Base-by-base conservation (phyloP, 495 filamentous ascomycete species). In the Cetradonia linearis region DNA sequence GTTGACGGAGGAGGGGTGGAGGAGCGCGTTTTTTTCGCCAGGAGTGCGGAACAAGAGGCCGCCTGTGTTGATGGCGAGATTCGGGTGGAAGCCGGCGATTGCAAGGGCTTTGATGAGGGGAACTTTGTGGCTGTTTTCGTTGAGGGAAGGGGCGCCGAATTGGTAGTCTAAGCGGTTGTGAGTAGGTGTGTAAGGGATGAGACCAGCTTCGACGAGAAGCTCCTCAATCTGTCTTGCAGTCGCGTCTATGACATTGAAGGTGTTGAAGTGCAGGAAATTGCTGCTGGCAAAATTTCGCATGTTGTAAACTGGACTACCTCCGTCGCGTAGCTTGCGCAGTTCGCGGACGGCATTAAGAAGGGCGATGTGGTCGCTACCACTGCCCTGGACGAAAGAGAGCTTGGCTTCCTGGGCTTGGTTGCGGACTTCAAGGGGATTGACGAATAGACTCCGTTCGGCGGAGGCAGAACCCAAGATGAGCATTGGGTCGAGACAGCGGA, bases 401-500 rank as follows among this genome's bases (percentile, higher is more conserved):
- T 74, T 76, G 9, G 63, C 59, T 34, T 62, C 38, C 25, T 67
- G 64, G 20, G 75, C 69, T 46, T 70, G 66, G 5, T 59, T 52
- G n/a, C 70, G 67, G 10, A 54, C 40, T 14, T 73, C 70, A 8
- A 70, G 66, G 9, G 74, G 69, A 23, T 62, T 63, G 20, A 74
- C 53, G 63, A 85, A 83, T 5, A 82, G 63, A n/a, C 69, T 60
- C 11, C 71, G 65, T 33, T 74, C 72, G 5, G 65, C 58, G 3
- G 70, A 66, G 4, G 76, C 69, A 23, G 75, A 72, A 34, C 74
- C 79, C 7, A 84, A 54, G 40, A 84, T 76, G 33, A 85, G 60
- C 62, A 85, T 78, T 0, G 82, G 79, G 58, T 85, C 80, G 11
- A 85, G 70, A 62, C 83, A 85, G 25, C 76, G 72, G 70, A 85